Percentiles rank a stretch among this genome's conserved stretches.
These are phyloP conservation scores for Anisodus tanguticus DNA, from an alignment of 257 asterid genomes.

Conservation along the genomic window DNA sequence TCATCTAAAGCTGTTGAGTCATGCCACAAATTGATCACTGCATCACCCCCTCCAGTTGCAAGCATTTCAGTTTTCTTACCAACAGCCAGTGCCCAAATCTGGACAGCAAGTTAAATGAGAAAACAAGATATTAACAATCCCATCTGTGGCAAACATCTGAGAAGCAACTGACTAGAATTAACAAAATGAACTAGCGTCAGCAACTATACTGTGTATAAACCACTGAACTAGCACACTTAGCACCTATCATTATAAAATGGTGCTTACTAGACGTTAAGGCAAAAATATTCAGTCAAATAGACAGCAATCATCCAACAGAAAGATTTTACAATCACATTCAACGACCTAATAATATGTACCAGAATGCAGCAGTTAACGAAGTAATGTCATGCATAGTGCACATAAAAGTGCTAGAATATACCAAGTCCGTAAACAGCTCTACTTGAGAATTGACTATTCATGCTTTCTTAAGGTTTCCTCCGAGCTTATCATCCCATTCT, in stretches of 20 bases:
- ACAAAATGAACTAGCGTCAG: constrained; percentile 1
- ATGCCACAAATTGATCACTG: constrained; percentile 90
- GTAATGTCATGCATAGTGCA: neutral
- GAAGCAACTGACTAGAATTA: constrained; percentile 16
- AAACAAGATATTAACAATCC: constrained; percentile 18
- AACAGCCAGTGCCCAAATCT: constrained; percentile 96
- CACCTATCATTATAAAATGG: neutral
- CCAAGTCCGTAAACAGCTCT: neutral
- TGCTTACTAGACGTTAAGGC: neutral
- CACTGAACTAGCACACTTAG: neutral
- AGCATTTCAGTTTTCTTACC: constrained; percentile 94
- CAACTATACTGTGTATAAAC: neutral
- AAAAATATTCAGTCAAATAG: constrained; percentile 2
- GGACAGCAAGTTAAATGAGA: constrained; percentile 33
- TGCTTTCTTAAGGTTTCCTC: constrained; percentile 3
- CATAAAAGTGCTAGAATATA: constrained; percentile 8
- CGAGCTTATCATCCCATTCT: neutral
- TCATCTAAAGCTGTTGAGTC: constrained; percentile 90
- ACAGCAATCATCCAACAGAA: neutral
- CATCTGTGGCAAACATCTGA: neutral
- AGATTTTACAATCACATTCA: constrained; percentile 17
- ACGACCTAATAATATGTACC: constrained; percentile 10
- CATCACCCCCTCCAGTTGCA: constrained; percentile 96
- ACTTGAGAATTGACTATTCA: constrained; percentile 3
- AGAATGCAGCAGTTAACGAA: constrained; percentile 10